Evolutionary conservation across 441 rosid genomes (phyloP).

Genomic region (Isatis lusitanica): DNA sequence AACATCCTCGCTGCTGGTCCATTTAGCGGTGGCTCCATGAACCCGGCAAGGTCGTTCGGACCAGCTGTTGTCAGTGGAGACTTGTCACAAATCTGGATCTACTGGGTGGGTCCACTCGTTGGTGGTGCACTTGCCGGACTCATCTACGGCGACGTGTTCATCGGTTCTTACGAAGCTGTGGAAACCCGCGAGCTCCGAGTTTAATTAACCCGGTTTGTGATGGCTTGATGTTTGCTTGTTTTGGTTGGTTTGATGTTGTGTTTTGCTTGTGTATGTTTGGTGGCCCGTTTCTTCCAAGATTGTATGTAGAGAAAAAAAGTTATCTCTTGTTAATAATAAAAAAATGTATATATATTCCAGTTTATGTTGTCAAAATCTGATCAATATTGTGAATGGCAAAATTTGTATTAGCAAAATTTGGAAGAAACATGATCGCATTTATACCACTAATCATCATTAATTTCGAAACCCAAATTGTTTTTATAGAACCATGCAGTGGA

Average conservation of each 20-base stretch:
- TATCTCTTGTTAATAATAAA: constrained; percentile 13
- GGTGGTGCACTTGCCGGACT: constrained; percentile 91
- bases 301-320: background rate
- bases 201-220: background rate
- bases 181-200: constrained; percentile 28
- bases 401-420: background rate
- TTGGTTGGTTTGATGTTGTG: constrained; percentile 26
- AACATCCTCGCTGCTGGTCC: constrained; percentile 93
- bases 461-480: background rate
- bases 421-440: background rate
- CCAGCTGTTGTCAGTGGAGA: constrained; percentile 84
- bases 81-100: constrained; percentile 72
- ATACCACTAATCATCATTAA: background rate
- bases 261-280: background rate
- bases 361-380: background rate
- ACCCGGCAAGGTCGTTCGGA: constrained; percentile 89
- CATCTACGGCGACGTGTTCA: constrained; percentile 68
- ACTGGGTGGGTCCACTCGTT: constrained; percentile 79
- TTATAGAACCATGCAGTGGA: constrained; percentile 8
- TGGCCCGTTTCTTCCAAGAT: constrained; percentile 1
- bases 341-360: background rate
- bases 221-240: background rate
- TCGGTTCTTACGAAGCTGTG: constrained; percentile 52
- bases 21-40: constrained; percentile 92
- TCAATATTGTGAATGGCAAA: too few relatives aligned